Evolutionary conservation across 1,284 basidiomycete species (phyloP).

Genomic region (Meripilus lineatus): DNA sequence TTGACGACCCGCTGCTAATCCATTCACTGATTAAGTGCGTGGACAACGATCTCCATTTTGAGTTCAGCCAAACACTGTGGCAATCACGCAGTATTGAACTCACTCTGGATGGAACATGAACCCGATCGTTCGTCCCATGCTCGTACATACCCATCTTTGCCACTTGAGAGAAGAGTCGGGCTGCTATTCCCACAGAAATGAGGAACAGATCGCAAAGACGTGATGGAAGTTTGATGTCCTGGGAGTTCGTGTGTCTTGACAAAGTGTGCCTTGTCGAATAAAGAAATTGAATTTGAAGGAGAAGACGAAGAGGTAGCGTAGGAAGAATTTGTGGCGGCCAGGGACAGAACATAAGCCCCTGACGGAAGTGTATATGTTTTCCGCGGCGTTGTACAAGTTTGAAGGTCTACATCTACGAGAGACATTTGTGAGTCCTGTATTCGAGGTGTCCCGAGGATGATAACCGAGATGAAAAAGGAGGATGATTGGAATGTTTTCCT

Average conservation of each 20-base stretch:
- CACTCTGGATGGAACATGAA: constrained; percentile 52
- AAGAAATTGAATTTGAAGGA: constrained; percentile 52
- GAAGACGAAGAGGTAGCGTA: constrained; percentile 60
- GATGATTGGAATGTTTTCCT: no score
- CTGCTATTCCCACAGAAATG: constrained; percentile 27
- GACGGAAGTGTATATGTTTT: constrained; percentile 35
- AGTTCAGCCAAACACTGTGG: constrained; percentile 35
- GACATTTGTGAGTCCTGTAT: constrained; percentile 25
- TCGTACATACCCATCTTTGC: constrained; percentile 59
- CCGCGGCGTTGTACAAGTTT: constrained; percentile 25
- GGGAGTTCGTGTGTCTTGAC: constrained; percentile 39
- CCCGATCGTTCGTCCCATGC: constrained; percentile 67
- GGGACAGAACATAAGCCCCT: constrained; percentile 51
- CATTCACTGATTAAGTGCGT: constrained; percentile 24
- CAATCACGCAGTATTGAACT: constrained; percentile 24
- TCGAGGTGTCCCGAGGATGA: no score
- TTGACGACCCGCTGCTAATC: constrained; percentile 41
- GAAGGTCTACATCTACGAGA: constrained; percentile 28
- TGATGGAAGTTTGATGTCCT: constrained; percentile 52
- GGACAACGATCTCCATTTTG: constrained; percentile 27
- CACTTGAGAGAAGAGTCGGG: constrained; percentile 50
- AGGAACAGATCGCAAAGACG: constrained; percentile 40
- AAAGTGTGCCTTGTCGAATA: constrained; percentile 56
- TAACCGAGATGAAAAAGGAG: no score
- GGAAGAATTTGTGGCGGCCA: constrained; percentile 39